Conservation (phyloP, 2,329 filamentous ascomycete species). For the Fusarium mangiferae region DNA sequence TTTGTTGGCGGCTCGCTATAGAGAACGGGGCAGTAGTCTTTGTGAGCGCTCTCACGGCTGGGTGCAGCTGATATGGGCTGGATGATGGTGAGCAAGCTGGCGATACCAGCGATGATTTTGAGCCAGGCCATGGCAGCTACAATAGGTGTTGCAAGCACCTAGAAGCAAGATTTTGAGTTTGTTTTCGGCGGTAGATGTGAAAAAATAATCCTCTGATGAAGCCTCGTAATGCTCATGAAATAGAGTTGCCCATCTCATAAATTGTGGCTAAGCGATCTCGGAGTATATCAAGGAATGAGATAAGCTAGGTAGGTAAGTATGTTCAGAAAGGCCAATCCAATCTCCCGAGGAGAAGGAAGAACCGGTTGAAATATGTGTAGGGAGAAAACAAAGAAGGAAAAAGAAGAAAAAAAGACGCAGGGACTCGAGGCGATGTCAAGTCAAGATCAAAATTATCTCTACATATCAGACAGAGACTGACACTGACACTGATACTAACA, state of each 20-base stretch:
- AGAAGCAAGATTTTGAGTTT: not conserved
- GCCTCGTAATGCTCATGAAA: slow-evolving; percentile 27
- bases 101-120: slow-evolving; percentile 20
- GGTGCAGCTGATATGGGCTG: slow-evolving; percentile 25
- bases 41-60: slow-evolving; percentile 6
- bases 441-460: slow-evolving; percentile 17
- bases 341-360: not conserved
- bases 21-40: slow-evolving; percentile 39
- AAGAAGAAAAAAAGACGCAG: not conserved
- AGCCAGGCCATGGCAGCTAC: slow-evolving; percentile 27
- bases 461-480: slow-evolving; percentile 16
- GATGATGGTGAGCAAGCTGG: slow-evolving; percentile 1
- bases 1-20: slow-evolving; percentile 27
- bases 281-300: slow-evolving; percentile 13
- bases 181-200: not conserved
- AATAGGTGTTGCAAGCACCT: too few relatives aligned
- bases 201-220: not conserved
- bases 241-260: slow-evolving; percentile 27
- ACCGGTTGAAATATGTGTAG: not conserved
- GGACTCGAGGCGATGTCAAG: not conserved
- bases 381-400: not conserved
- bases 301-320: slow-evolving; percentile 1
- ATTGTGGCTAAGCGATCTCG: slow-evolving; percentile 28
- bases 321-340: not conserved
- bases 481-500: slow-evolving; percentile 11